These are phyloP conservation scores for Eucalyptus caleyi DNA, from an alignment of 345 rosid genomes.

Conservation along the genomic window DNA sequence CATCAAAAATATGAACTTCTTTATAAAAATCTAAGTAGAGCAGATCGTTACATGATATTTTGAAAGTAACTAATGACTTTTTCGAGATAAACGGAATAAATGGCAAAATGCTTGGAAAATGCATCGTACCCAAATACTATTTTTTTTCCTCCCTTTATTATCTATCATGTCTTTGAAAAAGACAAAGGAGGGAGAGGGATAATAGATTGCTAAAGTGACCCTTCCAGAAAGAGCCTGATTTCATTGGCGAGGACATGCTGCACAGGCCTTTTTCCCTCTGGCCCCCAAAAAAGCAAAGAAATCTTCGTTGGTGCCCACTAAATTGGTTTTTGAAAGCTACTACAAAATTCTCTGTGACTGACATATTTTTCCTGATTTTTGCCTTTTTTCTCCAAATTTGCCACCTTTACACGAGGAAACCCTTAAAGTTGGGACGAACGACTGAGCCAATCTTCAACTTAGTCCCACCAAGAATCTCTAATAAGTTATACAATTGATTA, in stretches of 20 bases:
- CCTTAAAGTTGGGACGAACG: neutral
- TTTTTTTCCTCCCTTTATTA: neutral
- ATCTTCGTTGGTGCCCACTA: neutral
- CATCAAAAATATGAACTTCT: too few species aligned
- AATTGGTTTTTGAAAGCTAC: neutral
- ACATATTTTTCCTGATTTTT: neutral
- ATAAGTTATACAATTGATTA: neutral
- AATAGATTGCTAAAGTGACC: neutral
- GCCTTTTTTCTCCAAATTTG: neutral
- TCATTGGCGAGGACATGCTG: neutral
- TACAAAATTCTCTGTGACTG: neutral
- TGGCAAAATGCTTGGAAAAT: neutral
- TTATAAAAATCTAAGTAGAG: too few species aligned
- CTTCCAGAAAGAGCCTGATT: neutral
- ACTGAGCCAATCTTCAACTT: neutral
- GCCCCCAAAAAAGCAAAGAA: neutral
- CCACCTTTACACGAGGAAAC: neutral
- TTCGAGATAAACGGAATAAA: neutral
- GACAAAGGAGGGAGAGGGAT: neutral
- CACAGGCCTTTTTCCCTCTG: neutral
- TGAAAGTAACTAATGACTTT: neutral
- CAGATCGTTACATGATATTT: accelerated
- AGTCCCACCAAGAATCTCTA: neutral
- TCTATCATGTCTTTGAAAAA: neutral
- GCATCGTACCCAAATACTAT: neutral